A percentile compares a stretch with the other conserved stretches of the same genome.
Evolutionary conservation across 495 filamentous ascomycete genomes (phyloP).

Genomic region (Neurospora sp.): DNA sequence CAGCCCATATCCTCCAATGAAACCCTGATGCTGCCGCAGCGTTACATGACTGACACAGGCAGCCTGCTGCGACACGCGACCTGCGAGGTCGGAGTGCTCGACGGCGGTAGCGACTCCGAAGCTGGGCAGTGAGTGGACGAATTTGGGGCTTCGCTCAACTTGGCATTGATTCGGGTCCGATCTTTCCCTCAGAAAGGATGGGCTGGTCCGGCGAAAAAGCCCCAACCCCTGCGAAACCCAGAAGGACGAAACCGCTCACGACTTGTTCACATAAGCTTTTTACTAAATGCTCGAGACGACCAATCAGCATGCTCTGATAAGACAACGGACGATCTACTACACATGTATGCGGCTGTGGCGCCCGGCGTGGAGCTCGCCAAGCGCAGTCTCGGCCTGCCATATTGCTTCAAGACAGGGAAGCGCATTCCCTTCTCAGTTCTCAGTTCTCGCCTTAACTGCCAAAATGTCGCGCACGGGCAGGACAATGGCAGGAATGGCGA

Average conservation of each 20-base stretch:
- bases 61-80: not conserved
- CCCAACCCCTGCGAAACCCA: not conserved
- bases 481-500: not conserved
- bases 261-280: constrained; percentile 1
- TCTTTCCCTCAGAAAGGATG: not conserved
- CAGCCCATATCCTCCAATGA: not conserved
- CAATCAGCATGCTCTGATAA: constrained; percentile 9
- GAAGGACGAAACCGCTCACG: constrained; percentile 3
- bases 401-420: not conserved
- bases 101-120: not conserved
- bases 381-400: not conserved
- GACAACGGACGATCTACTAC: not conserved
- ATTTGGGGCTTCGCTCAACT: not conserved
- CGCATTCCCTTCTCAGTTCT: not conserved
- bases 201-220: not conserved
- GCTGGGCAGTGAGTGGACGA: not conserved
- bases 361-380: not conserved
- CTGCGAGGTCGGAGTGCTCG: not conserved
- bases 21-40: not conserved
- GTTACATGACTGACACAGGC: not conserved
- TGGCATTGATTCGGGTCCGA: not conserved
- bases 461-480: not conserved
- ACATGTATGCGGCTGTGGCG: not conserved
- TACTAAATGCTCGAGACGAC: constrained; percentile 4
- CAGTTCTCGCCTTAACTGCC: not conserved